phyloP scores from a whole-genome alignment of 495 filamentous ascomycete genomes.

The Hamigera avellanea region DNA sequence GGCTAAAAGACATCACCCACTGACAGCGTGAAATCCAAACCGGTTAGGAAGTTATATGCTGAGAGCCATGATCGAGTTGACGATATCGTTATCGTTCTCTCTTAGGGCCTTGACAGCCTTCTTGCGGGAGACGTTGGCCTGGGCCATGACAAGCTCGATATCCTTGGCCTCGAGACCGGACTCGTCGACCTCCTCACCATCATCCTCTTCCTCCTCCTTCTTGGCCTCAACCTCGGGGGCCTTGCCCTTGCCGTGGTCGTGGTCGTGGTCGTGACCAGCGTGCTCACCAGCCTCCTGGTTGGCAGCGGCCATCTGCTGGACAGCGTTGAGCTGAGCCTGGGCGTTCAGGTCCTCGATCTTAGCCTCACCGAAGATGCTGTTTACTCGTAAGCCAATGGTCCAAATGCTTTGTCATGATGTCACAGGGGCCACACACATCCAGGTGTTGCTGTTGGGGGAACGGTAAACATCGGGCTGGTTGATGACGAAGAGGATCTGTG shows the following conservation, averaged over 20 bases:
- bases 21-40: constrained; percentile 11
- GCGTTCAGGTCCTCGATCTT: constrained; percentile 99
- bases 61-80: constrained; percentile 99
- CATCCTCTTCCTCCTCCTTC: constrained; percentile 86
- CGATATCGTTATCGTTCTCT: constrained; percentile 99
- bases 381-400: constrained; percentile 9
- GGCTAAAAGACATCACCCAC: constrained; percentile 11
- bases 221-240: constrained; percentile 60
- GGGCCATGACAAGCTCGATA: constrained; percentile 97
- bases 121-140: constrained; percentile 90
- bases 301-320: constrained; percentile 75
- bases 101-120: constrained; percentile 97
- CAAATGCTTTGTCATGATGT: background rate
- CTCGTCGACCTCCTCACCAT: constrained; percentile 91
- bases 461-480: constrained; percentile 99
- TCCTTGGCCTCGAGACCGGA: constrained; percentile 93
- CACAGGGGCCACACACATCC: constrained; percentile 63
- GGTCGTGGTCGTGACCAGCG: constrained; percentile 50
- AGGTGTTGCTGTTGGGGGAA: constrained; percentile 95
- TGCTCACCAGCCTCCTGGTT: constrained; percentile 55
- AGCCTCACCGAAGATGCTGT: constrained; percentile 97
- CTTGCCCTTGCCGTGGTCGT: constrained; percentile 71
- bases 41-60: constrained; percentile 55
- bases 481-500: constrained; percentile 95
- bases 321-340: constrained; percentile 85